Conservation (phyloP, 441 rosid species). For the Croton laevigatus region DNA sequence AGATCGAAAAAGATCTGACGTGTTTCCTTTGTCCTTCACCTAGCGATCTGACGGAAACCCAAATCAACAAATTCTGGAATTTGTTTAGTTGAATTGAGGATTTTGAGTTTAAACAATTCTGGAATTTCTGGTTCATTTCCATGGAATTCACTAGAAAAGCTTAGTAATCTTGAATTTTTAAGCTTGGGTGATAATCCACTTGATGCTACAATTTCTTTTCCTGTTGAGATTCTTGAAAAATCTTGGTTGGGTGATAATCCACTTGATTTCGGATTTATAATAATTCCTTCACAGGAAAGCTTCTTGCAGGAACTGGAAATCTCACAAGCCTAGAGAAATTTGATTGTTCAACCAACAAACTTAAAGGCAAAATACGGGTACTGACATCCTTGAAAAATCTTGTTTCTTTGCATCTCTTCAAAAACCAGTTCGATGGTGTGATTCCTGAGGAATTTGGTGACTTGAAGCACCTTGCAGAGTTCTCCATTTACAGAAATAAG, state of each 20-base stretch:
- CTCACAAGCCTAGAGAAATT: slow-evolving; percentile 53
- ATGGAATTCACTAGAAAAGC: slow-evolving; percentile 59
- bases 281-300: slow-evolving; percentile 56
- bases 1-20: no score
- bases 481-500: slow-evolving; percentile 67
- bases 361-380: slow-evolving; percentile 69
- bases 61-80: no score
- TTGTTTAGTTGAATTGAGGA: slow-evolving; percentile 40
- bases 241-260: no score
- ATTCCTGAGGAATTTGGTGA: slow-evolving; percentile 73
- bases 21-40: no score
- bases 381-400: slow-evolving; percentile 44
- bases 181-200: slow-evolving; percentile 77
- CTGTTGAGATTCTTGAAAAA: no score
- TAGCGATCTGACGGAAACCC: no score
- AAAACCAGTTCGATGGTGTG: slow-evolving; percentile 61
- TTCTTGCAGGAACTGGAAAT: slow-evolving; percentile 69
- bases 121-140: slow-evolving; percentile 70
- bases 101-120: slow-evolving; percentile 48
- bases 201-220: slow-evolving; percentile 43
- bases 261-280: slow-evolving; percentile 65
- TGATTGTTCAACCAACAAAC: slow-evolving; percentile 57
- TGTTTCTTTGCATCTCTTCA: no score
- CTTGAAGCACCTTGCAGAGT: slow-evolving; percentile 44
- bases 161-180: slow-evolving; percentile 44